These are phyloP conservation scores for Globisporangium cylindrosporum DNA, from an alignment of 352 stramenopile genomes.

Conservation along the genomic window DNA sequence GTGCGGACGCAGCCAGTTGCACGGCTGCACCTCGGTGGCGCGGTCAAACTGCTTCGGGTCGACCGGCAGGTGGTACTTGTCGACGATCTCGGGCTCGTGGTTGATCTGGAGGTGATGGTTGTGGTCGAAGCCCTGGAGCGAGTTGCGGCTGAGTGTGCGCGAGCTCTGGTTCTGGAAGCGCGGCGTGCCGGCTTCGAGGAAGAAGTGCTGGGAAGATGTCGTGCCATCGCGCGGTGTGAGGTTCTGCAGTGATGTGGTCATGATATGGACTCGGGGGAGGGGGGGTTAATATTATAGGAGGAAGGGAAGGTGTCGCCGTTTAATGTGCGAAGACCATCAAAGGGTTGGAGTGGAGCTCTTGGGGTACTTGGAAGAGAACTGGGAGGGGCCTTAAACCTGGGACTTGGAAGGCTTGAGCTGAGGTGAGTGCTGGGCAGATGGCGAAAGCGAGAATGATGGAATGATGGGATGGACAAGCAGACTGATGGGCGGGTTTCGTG, in stretches of 20 bases:
- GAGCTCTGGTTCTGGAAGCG: neutral
- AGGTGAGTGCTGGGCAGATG: neutral
- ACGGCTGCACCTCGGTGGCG: conserved; percentile 74
- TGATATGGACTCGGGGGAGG: neutral
- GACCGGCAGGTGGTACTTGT: conserved; percentile 45
- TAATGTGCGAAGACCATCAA: neutral
- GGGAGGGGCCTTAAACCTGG: neutral
- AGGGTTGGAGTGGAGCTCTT: neutral
- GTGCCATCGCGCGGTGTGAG: conserved; percentile 7
- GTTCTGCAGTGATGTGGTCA: neutral
- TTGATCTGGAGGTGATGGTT: conserved; percentile 13
- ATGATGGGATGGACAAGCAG: neutral
- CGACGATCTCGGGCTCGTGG: conserved; percentile 16
- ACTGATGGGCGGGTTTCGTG: neutral
- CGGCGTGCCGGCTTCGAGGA: conserved; percentile 7
- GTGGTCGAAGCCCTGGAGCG: neutral
- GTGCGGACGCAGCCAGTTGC: conserved; percentile 85
- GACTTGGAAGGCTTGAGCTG: neutral
- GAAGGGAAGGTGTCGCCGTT: neutral
- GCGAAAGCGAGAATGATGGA: neutral
- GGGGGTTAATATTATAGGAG: neutral
- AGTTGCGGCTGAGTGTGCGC: neutral
- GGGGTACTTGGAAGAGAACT: neutral
- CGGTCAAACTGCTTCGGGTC: conserved; percentile 60
- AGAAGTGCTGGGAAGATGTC: neutral